phyloP scores from a whole-genome alignment of 768 basidiomycete species.

The Russula brevipes region DNA sequence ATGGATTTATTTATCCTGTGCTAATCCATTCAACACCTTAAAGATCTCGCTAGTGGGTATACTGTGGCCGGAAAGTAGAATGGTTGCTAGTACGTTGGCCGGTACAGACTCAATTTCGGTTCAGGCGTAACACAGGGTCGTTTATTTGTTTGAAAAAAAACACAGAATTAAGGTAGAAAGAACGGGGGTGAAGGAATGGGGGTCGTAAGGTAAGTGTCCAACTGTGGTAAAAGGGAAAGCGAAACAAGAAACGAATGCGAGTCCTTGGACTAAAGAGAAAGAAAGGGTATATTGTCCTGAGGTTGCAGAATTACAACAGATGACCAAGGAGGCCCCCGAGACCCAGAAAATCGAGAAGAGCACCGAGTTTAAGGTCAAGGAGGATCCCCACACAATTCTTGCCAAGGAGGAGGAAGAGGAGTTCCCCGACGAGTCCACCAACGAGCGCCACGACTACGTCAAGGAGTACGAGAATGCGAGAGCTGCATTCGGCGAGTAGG shows the following conservation, averaged over 20 bases:
- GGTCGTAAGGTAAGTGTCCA: background rate
- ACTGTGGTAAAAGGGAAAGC: background rate
- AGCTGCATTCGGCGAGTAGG: background rate
- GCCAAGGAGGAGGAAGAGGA: constrained; percentile 11
- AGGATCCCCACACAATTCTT: constrained; percentile 10
- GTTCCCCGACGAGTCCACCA: background rate
- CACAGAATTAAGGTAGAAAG: background rate
- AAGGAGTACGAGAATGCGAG: constrained; percentile 1
- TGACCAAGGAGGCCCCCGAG: constrained; percentile 2
- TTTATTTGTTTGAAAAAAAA: background rate
- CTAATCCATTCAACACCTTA: no score
- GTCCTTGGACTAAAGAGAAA: background rate
- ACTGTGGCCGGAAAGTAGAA: background rate
- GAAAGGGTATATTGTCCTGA: background rate
- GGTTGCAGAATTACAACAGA: background rate
- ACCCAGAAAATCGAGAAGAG: background rate
- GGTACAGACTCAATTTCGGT: no score
- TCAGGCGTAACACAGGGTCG: background rate
- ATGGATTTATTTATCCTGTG: no score
- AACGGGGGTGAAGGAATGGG: background rate
- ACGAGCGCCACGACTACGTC: constrained; percentile 10
- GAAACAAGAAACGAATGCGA: background rate
- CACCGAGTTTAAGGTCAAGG: background rate
- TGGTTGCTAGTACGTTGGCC: background rate
- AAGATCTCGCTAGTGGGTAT: no score